Percentiles rank a stretch among this genome's conserved stretches.
Evolutionary conservation across 2,329 filamentous ascomycete genomes (phyloP).

Genomic region (Corynespora cassiicola): DNA sequence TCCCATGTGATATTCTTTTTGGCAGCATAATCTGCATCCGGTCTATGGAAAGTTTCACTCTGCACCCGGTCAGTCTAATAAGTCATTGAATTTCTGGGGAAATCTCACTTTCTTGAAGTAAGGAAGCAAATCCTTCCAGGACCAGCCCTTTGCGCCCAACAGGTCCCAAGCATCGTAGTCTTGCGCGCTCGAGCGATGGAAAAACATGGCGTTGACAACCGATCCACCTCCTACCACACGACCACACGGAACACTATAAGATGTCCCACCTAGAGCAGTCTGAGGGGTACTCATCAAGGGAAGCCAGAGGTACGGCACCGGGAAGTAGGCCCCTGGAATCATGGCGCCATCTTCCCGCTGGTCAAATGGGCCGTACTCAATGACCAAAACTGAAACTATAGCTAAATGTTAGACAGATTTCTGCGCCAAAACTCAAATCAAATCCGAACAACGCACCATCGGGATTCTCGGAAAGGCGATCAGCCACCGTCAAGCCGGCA

Average conservation of each 20-base stretch:
- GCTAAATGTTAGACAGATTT: not conserved
- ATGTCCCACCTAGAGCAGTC: conserved; percentile 18
- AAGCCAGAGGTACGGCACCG: conserved; percentile 30
- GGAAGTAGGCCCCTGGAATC: conserved; percentile 27
- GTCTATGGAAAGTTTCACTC: conserved; percentile 28
- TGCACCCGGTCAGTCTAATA: conserved; percentile 16
- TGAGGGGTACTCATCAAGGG: conserved; percentile 25
- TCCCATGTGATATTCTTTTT: conserved; percentile 28
- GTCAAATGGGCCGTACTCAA: conserved; percentile 36
- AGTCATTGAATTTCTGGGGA: conserved; percentile 64
- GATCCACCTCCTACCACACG: conserved; percentile 41
- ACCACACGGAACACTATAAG: conserved; percentile 24
- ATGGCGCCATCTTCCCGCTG: conserved; percentile 25
- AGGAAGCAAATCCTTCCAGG: conserved; percentile 55
- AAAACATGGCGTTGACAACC: conserved; percentile 44
- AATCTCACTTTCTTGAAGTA: conserved; percentile 40
- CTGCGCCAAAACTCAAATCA: too few species aligned
- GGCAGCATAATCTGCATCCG: conserved; percentile 18
- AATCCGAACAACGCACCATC: conserved; percentile 11
- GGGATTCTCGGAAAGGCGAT: conserved; percentile 30
- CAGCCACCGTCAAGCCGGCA: conserved; percentile 31
- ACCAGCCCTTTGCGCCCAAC: conserved; percentile 65
- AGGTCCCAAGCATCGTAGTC: conserved; percentile 60
- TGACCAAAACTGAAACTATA: conserved; percentile 30
- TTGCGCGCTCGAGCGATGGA: conserved; percentile 32